phyloP scores from a whole-genome alignment of 1,284 basidiomycete genomes.

The Ceratobasidium sp. region DNA sequence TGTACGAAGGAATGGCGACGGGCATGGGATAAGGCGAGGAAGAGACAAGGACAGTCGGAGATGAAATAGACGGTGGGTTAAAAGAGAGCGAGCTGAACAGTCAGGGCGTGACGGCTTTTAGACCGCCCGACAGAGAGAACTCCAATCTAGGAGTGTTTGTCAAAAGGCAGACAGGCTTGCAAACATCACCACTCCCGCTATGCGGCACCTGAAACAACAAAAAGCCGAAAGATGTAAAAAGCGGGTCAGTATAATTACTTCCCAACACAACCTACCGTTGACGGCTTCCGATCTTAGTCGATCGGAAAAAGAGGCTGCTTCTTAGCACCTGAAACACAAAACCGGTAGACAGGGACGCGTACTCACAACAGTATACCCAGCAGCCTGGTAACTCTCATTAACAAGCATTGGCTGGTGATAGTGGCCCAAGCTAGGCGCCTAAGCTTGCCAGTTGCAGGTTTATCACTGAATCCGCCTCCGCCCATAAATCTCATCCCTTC shows the following conservation, averaged over 20 bases:
- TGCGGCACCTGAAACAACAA: slow-evolving; percentile 45
- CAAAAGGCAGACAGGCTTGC: slow-evolving; percentile 39
- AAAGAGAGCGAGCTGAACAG: neutral
- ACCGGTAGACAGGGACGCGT: neutral
- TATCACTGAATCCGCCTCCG: neutral
- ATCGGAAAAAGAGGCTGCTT: neutral
- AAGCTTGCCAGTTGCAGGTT: neutral
- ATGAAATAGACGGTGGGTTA: slow-evolving; percentile 27
- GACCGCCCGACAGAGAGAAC: slow-evolving; percentile 39
- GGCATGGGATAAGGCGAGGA: slow-evolving; percentile 31
- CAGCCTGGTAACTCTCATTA: neutral
- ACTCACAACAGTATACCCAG: neutral
- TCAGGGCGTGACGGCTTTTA: slow-evolving; percentile 10
- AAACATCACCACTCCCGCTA: neutral
- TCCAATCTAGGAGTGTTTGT: slow-evolving; percentile 43
- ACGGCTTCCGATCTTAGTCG: slow-evolving; percentile 1
- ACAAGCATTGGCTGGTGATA: neutral
- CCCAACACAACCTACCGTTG: neutral
- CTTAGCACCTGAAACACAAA: slow-evolving; percentile 1
- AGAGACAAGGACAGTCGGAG: slow-evolving; percentile 28
- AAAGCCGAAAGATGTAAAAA: slow-evolving; percentile 22
- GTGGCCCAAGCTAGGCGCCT: neutral
- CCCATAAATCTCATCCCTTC: neutral
- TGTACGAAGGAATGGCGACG: slow-evolving; percentile 47
- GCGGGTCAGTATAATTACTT: neutral